phyloP scores from a whole-genome alignment of 768 basidiomycete species.

The Phallus indusiatus region DNA sequence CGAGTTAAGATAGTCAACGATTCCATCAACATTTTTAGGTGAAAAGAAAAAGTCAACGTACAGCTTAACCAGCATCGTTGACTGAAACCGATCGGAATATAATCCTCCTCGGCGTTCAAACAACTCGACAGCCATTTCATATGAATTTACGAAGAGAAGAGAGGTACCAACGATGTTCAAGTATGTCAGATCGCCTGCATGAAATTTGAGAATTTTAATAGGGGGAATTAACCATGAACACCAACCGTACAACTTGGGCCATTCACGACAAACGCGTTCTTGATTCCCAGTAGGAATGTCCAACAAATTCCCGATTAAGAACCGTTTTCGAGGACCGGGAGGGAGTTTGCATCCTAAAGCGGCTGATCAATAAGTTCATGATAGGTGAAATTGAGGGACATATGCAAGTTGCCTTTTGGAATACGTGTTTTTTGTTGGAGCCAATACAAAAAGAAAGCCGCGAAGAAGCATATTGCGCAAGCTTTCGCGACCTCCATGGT shows the following conservation, averaged over 20 bases:
- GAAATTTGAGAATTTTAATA: background rate
- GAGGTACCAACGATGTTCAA: background rate
- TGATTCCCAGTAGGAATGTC: background rate
- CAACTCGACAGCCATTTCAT: background rate
- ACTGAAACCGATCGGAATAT: background rate
- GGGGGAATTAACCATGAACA: background rate
- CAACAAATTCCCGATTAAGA: background rate
- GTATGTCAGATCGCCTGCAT: background rate
- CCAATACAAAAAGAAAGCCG: no score
- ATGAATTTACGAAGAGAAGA: background rate
- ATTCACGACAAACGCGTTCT: background rate
- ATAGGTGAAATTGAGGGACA: no score
- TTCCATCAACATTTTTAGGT: background rate
- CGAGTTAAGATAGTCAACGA: background rate
- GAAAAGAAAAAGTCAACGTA: background rate
- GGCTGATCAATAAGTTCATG: no score
- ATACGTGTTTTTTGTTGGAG: no score
- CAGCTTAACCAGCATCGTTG: background rate
- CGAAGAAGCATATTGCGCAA: no score
- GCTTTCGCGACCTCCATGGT: no score
- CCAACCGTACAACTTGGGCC: background rate
- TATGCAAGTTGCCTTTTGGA: no score
- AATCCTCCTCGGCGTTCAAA: background rate
- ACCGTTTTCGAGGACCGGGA: background rate
- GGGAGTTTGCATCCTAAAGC: background rate